phyloP scores from a whole-genome alignment of 2,329 filamentous ascomycete species.

The Eurotiales sp. region DNA sequence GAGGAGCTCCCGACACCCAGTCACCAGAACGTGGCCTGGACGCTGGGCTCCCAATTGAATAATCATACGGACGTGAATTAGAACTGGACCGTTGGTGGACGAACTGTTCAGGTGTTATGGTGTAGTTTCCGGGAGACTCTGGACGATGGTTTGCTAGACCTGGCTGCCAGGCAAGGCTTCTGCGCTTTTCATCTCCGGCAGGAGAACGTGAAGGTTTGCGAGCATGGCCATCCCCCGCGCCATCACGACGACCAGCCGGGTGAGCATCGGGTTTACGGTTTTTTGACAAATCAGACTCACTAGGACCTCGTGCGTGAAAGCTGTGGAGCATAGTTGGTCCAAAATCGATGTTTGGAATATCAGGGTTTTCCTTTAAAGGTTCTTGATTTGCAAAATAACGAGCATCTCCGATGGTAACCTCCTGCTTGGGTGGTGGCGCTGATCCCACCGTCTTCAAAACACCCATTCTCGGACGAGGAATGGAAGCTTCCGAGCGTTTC shows the following conservation, averaged over 20 bases:
- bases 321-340: constrained; percentile 74
- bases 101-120: constrained; percentile 73
- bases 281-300: constrained; percentile 51
- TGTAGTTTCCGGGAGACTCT: constrained; percentile 46
- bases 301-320: constrained; percentile 53
- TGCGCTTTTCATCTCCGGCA: constrained; percentile 51
- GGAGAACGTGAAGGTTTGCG: constrained; percentile 37
- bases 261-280: constrained; percentile 30
- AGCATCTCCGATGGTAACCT: constrained; percentile 46
- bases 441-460: constrained; percentile 73
- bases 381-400: constrained; percentile 37
- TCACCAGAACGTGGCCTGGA: constrained; percentile 59
- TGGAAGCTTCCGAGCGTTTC: constrained; percentile 35
- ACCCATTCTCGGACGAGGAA: constrained; percentile 67
- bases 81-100: constrained; percentile 69
- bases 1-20: constrained; percentile 49
- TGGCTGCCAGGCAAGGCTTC: constrained; percentile 77
- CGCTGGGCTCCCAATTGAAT: constrained; percentile 33
- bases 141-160: constrained; percentile 51
- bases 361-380: constrained; percentile 38
- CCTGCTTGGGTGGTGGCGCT: constrained; percentile 39
- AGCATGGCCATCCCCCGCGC: constrained; percentile 21
- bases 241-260: constrained; percentile 23
- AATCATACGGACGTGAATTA: constrained; percentile 54
- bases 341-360: constrained; percentile 76